phyloP scores from a whole-genome alignment of 2,329 filamentous ascomycete species.

The Beauveria scarabaeidicola region DNA sequence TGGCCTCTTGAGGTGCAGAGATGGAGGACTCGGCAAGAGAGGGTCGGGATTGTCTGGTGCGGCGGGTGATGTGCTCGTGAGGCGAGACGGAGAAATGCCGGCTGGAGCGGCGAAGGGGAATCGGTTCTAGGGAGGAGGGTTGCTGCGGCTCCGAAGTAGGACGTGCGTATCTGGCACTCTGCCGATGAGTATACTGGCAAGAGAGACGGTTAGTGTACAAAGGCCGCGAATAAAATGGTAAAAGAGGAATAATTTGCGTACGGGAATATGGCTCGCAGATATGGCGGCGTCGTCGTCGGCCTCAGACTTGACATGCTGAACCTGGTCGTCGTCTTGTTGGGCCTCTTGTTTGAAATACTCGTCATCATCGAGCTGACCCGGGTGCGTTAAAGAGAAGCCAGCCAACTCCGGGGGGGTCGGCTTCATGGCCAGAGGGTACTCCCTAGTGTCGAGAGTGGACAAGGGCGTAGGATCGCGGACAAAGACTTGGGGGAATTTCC shows the following conservation, averaged over 20 bases:
- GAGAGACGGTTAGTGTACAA: background rate
- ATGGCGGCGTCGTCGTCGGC: constrained; percentile 4
- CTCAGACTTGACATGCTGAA: constrained; percentile 13
- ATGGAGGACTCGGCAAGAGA: constrained; percentile 24
- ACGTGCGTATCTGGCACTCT: background rate
- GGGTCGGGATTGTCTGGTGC: constrained; percentile 21
- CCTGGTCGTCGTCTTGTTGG: constrained; percentile 20
- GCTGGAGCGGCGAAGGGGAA: constrained; percentile 17
- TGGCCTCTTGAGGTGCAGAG: constrained; percentile 14
- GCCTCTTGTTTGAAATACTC: constrained; percentile 4
- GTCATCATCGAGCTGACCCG: background rate
- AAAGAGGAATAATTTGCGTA: background rate
- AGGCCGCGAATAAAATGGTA: background rate
- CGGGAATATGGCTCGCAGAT: background rate
- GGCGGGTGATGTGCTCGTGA: constrained; percentile 24
- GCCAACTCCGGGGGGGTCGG: constrained; percentile 73
- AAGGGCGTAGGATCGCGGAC: constrained; percentile 65
- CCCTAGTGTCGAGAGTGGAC: constrained; percentile 69
- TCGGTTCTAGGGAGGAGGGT: background rate
- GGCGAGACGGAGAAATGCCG: constrained; percentile 27
- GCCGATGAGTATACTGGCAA: background rate
- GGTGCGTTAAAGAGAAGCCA: constrained; percentile 51
- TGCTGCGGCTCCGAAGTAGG: background rate
- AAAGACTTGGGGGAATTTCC: constrained; percentile 74
- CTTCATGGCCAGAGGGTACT: constrained; percentile 79